Evolutionary conservation across 225 moss, liverwort and hornwort species (phyloP).

Genomic region (Pseudoscleropodium purum): DNA sequence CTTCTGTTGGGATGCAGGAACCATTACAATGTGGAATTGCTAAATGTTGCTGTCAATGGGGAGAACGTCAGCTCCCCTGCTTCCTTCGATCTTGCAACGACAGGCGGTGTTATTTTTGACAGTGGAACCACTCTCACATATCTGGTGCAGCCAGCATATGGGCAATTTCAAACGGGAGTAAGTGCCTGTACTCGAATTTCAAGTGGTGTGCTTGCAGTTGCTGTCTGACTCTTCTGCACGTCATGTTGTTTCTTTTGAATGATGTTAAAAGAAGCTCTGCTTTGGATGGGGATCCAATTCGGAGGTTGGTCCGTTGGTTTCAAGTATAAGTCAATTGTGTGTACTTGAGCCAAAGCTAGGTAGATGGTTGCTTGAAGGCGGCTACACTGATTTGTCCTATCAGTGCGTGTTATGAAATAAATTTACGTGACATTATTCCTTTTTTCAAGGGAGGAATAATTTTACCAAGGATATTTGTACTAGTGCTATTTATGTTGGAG

Average conservation of each 20-base stretch:
- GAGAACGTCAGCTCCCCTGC: slow-evolving; percentile 27
- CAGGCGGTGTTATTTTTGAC: slow-evolving; percentile 48
- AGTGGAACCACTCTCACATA: slow-evolving; percentile 55
- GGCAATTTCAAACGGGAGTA: slow-evolving; percentile 31
- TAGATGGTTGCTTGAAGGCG: background rate
- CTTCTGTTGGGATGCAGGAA: slow-evolving; percentile 13
- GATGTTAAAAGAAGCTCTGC: background rate
- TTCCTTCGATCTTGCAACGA: slow-evolving; percentile 11
- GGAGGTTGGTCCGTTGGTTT: background rate
- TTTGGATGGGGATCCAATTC: background rate
- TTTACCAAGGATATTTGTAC: background rate
- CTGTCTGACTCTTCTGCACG: background rate
- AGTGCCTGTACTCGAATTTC: slow-evolving; percentile 4
- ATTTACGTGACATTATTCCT: background rate
- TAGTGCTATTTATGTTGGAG: background rate
- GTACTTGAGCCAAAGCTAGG: background rate
- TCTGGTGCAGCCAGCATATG: slow-evolving; percentile 36
- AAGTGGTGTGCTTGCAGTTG: background rate
- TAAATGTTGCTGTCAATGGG: slow-evolving; percentile 34
- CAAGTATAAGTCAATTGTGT: background rate
- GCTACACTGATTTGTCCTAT: background rate
- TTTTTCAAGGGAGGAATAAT: background rate
- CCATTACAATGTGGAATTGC: slow-evolving; percentile 50
- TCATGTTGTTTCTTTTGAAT: background rate
- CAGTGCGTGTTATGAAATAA: background rate